Conservation (phyloP, 495 filamentous ascomycete genomes). For the Bacidia gigantensis region DNA sequence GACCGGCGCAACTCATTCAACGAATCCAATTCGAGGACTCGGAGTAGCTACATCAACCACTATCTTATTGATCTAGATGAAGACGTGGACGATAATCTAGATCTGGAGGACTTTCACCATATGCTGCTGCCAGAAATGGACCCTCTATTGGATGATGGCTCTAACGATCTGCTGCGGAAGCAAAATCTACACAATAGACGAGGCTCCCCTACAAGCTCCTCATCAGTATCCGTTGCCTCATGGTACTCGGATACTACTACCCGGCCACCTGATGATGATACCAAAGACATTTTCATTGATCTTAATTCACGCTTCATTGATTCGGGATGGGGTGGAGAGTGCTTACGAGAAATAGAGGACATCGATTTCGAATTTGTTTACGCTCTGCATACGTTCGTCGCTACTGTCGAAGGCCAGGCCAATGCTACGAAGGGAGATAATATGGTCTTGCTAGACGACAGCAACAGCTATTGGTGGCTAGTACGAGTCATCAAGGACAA, state of each 20-base stretch:
- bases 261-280: slow-evolving; percentile 31
- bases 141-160: slow-evolving; percentile 26
- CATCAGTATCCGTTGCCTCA: slow-evolving; percentile 5
- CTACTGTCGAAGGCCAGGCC: slow-evolving; percentile 94
- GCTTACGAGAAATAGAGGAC: slow-evolving; percentile 79
- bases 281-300: slow-evolving; percentile 32
- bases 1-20: slow-evolving; percentile 1
- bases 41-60: not conserved
- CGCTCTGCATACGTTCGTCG: slow-evolving; percentile 91
- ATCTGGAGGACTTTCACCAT: slow-evolving; percentile 22
- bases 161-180: slow-evolving; percentile 20
- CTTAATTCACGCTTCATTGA: slow-evolving; percentile 45
- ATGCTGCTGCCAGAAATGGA: slow-evolving; percentile 29
- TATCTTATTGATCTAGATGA: slow-evolving; percentile 9
- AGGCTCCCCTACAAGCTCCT: slow-evolving; percentile 3
- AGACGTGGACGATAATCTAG: slow-evolving; percentile 16
- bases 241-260: slow-evolving; percentile 11
- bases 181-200: not conserved
- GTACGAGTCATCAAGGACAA: slow-evolving; percentile 93
- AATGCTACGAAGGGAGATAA: slow-evolving; percentile 98
- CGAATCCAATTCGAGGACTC: slow-evolving; percentile 1
- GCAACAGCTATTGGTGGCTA: slow-evolving; percentile 99
- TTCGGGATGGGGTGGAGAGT: slow-evolving; percentile 59
- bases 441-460: slow-evolving; percentile 99
- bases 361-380: slow-evolving; percentile 99